Base-by-base conservation (phyloP, 1,284 basidiomycete species). In the Malassezia equina region DNA sequence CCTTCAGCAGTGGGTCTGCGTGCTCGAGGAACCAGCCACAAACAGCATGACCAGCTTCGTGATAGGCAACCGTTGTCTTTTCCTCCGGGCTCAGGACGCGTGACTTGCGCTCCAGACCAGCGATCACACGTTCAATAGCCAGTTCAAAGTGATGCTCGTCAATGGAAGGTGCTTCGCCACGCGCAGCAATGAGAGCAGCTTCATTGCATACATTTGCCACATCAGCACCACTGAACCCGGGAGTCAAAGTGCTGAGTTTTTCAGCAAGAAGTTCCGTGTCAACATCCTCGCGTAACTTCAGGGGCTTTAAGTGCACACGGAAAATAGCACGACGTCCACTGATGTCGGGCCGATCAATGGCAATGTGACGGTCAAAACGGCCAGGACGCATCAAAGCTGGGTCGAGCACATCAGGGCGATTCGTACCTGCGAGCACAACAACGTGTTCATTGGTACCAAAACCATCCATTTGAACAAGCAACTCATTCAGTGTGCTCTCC, bases 151-250 rank as follows among this genome's bases (percentile, higher is more conserved):
- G 88, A 42, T 80, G 78, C 63, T 90, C 86, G 51, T 83, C 82
- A 21, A 99, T 86, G 31, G 77, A 81, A 41, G 91, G 86, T 15
- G 86, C 84, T 6, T 81, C 81, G 51, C 84, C 83, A 51, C 94
- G 84, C 23, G 94, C 94, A 15, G 93, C 93, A 61, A 94, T 88
- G 29, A 98, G 79, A 0, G 94, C 93, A 46, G 90, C 90, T 76
- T 99, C 94, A 75, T 98, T 99, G 75, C 90, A 94, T 12, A 98
- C 93, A 71, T 98, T 98, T 60, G 90, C 93, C 64, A 99, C 91
- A 75, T 99, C 94, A 4, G 93, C 93, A 67, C 94, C 94, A 23
- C 89, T 93, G 79, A 99, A 98, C 0, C 94, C 94, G 23, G 93
- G 91, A 0, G 94, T 96, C 44, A 96, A 83, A 23, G 95, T 88